phyloP scores from a whole-genome alignment of 1,139 yeast genomes.

The Debaryomyces fabryi region DNA sequence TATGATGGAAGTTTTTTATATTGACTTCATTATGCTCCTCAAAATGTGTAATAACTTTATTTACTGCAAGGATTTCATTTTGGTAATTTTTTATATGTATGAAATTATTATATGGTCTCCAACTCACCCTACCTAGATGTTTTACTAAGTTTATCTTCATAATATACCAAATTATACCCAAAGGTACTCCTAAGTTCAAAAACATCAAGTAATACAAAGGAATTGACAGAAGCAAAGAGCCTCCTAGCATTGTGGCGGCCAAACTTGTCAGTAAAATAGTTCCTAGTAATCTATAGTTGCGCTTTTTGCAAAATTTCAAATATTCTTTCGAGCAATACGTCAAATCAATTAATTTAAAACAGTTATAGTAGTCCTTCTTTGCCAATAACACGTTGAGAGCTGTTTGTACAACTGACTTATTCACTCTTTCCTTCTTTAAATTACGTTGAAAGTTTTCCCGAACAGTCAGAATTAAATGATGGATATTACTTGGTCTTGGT shows the following conservation, averaged over 20 bases:
- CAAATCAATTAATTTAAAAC: constrained; percentile 34
- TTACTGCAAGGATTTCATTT: constrained; percentile 33
- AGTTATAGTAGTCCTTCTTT: constrained; percentile 37
- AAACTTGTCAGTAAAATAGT: neutral
- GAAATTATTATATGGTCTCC: constrained; percentile 35
- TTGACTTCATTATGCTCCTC: constrained; percentile 47
- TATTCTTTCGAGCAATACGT: constrained; percentile 22
- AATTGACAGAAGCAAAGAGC: constrained; percentile 15
- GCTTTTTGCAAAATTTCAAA: constrained; percentile 4
- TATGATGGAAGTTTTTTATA: constrained; percentile 40
- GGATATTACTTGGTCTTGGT: constrained; percentile 27
- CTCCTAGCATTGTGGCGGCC: constrained; percentile 2
- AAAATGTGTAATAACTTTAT: constrained; percentile 38
- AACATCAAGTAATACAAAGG: constrained; percentile 15
- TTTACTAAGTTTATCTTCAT: constrained; percentile 19
- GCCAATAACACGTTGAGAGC: constrained; percentile 27
- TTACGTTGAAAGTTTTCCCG: constrained; percentile 13
- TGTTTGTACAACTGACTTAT: constrained; percentile 16
- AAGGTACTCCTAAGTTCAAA: constrained; percentile 11
- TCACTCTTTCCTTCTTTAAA: constrained; percentile 6
- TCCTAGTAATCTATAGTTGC: neutral
- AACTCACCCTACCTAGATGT: constrained; percentile 32
- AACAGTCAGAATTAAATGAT: constrained; percentile 19
- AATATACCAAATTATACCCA: constrained; percentile 13
- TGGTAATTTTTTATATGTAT: constrained; percentile 26